Evolutionary conservation across 2,329 filamentous ascomycete species (phyloP).

Genomic region (Sporothrix phasma): DNA sequence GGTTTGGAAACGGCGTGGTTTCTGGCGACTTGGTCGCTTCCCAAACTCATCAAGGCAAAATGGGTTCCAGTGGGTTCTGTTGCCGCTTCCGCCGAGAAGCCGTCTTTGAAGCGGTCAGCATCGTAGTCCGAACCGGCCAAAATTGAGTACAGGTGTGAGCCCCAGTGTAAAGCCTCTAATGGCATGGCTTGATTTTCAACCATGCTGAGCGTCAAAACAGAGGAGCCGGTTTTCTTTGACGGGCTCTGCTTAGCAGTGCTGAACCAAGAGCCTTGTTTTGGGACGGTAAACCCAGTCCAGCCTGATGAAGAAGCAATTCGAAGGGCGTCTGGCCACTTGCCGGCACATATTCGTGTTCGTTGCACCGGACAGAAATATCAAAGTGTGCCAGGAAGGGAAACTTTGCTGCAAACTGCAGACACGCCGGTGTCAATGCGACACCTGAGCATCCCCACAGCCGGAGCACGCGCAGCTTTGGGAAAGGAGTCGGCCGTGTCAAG

Average conservation of each 20-base stretch:
- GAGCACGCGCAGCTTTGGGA: slow-evolving; percentile 38
- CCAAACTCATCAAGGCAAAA: slow-evolving; percentile 8
- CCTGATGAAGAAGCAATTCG: not conserved
- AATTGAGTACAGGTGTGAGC: slow-evolving; percentile 9
- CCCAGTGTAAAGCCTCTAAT: not conserved
- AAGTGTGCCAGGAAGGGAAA: slow-evolving; percentile 38
- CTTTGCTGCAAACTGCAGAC: slow-evolving; percentile 31
- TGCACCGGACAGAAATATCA: slow-evolving; percentile 30
- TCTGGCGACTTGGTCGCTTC: not conserved
- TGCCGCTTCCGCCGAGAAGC: not conserved
- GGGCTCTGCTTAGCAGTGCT: not conserved
- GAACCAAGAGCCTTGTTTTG: not conserved
- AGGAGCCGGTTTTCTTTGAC: not conserved
- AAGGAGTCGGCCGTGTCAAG: slow-evolving; percentile 29
- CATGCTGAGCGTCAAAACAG: slow-evolving; percentile 1
- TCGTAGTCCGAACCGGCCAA: not conserved
- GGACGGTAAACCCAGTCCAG: not conserved
- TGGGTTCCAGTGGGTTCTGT: not conserved
- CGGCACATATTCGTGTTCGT: not conserved
- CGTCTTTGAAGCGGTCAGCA: not conserved
- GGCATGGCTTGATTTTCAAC: not conserved
- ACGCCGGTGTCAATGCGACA: slow-evolving; percentile 28
- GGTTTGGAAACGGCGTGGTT: not conserved
- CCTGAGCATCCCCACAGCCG: slow-evolving; percentile 24
- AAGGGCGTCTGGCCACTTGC: not conserved